A percentile compares a stretch with the other conserved stretches of the same genome.
Evolutionary conservation across 2,329 filamentous ascomycete species (phyloP).

Genomic region (Stemphylium vesicarium): DNA sequence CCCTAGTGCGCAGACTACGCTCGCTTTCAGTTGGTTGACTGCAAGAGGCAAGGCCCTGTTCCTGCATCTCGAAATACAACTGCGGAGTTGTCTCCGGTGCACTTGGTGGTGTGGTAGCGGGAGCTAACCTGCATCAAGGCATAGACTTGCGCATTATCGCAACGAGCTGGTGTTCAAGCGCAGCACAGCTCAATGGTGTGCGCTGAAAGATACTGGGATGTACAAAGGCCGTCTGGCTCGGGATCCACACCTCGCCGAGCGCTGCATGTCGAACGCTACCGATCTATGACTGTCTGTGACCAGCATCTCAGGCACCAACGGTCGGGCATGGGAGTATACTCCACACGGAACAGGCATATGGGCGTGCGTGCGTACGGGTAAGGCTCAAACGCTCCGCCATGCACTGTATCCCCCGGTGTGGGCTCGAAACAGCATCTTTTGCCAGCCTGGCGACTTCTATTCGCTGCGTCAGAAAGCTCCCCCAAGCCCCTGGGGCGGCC

Average conservation of each 20-base stretch:
- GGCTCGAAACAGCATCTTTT: constrained; percentile 4
- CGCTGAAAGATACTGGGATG: constrained; percentile 18
- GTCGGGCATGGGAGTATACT: constrained; percentile 9
- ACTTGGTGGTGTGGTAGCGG: constrained; percentile 28
- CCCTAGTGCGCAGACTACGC: neutral
- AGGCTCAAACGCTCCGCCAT: constrained; percentile 31
- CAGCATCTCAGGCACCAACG: constrained; percentile 21
- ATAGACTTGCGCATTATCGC: constrained; percentile 28
- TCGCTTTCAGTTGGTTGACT: constrained; percentile 4
- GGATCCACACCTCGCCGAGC: constrained; percentile 18
- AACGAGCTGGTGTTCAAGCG: constrained; percentile 4
- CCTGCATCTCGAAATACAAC: constrained; percentile 24
- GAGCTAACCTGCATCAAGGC: constrained; percentile 25
- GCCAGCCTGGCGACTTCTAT: constrained; percentile 7
- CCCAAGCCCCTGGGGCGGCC: constrained; percentile 22
- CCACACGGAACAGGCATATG: constrained; percentile 10
- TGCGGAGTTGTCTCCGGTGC: constrained; percentile 17
- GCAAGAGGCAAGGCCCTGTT: constrained; percentile 14
- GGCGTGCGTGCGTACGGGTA: constrained; percentile 14
- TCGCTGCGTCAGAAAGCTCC: constrained; percentile 17
- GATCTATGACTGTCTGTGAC: constrained; percentile 3
- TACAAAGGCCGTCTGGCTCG: constrained; percentile 11
- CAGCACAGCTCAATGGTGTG: constrained; percentile 24
- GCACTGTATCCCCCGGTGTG: constrained; percentile 28
- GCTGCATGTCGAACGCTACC: constrained; percentile 12